A percentile compares a stretch with the other conserved stretches of the same genome.
phyloP scores from a whole-genome alignment of 2,329 filamentous ascomycete species.

The Fusarium acutatum region DNA sequence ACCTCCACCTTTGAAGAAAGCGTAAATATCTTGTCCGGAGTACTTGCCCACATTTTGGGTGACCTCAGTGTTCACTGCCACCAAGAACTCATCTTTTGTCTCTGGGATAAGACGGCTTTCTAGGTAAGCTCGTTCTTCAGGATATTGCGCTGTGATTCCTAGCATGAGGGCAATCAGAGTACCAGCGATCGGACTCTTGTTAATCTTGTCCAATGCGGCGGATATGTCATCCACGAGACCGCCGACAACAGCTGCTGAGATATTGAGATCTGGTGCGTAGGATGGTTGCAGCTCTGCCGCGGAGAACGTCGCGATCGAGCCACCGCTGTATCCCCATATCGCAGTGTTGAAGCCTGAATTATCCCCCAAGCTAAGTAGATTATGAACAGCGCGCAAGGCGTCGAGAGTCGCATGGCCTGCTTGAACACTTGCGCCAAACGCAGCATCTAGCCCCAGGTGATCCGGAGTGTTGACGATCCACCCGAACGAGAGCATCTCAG shows the following conservation, averaged over 20 bases:
- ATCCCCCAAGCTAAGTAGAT: neutral
- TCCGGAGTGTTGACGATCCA: conserved; percentile 49
- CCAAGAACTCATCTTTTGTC: conserved; percentile 25
- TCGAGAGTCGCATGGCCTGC: conserved; percentile 54
- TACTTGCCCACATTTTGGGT: conserved; percentile 29
- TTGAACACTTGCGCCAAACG: conserved; percentile 51
- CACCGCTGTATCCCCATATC: conserved; percentile 37
- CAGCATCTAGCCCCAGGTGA: conserved; percentile 52
- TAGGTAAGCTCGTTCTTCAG: conserved; percentile 16
- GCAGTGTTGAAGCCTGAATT: neutral
- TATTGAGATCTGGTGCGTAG: conserved; percentile 23
- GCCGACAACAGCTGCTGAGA: conserved; percentile 21
- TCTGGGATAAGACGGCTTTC: conserved; percentile 2
- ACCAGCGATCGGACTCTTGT: conserved; percentile 23
- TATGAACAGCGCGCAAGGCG: conserved; percentile 49
- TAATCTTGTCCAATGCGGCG: conserved; percentile 5
- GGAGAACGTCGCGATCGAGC: conserved; percentile 25
- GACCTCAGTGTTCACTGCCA: neutral
- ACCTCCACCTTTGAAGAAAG: conserved; percentile 41
- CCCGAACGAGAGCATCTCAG: conserved; percentile 8
- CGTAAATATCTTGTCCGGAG: conserved; percentile 37
- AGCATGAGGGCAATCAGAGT: conserved; percentile 21
- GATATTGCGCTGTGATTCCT: conserved; percentile 28
- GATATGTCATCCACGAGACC: conserved; percentile 33
- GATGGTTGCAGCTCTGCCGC: conserved; percentile 22